These are phyloP conservation scores for Epicoccum sorghinum DNA, from an alignment of 2,329 filamentous ascomycete species.

Conservation along the genomic window DNA sequence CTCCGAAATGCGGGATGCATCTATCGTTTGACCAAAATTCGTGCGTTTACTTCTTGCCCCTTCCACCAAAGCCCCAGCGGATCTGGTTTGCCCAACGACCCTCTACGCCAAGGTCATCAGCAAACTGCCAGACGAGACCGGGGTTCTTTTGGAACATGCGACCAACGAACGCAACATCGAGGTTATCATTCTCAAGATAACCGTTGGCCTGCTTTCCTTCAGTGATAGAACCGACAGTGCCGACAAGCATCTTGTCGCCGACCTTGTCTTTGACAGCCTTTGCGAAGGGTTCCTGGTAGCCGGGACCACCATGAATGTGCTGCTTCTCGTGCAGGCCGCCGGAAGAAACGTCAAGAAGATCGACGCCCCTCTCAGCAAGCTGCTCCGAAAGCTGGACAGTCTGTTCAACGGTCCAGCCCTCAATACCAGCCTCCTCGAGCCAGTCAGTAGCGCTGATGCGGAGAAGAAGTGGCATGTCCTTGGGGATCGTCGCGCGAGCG, in stretches of 20 bases:
- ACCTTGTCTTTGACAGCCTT: conserved; percentile 74
- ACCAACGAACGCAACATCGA: conserved; percentile 76
- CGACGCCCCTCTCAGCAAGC: conserved; percentile 75
- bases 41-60: conserved; percentile 48
- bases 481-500: conserved; percentile 67
- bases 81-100: conserved; percentile 77
- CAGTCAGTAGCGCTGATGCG: conserved; percentile 78
- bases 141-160: conserved; percentile 84
- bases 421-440: conserved; percentile 66
- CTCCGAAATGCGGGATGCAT: no score
- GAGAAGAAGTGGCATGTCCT: conserved; percentile 73
- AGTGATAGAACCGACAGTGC: conserved; percentile 76
- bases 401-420: conserved; percentile 72
- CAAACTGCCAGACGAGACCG: conserved; percentile 74
- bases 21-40: no score
- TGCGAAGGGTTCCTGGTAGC: conserved; percentile 77
- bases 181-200: conserved; percentile 39
- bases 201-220: conserved; percentile 67
- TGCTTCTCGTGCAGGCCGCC: conserved; percentile 72
- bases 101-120: conserved; percentile 72
- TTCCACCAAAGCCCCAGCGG: conserved; percentile 62
- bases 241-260: conserved; percentile 73
- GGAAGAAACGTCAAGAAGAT: conserved; percentile 81
- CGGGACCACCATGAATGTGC: conserved; percentile 65
- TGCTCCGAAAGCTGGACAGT: conserved; percentile 67